These are phyloP conservation scores for Beauveria scarabaeidicola DNA, from an alignment of 2,329 filamentous ascomycete species.

Conservation along the genomic window DNA sequence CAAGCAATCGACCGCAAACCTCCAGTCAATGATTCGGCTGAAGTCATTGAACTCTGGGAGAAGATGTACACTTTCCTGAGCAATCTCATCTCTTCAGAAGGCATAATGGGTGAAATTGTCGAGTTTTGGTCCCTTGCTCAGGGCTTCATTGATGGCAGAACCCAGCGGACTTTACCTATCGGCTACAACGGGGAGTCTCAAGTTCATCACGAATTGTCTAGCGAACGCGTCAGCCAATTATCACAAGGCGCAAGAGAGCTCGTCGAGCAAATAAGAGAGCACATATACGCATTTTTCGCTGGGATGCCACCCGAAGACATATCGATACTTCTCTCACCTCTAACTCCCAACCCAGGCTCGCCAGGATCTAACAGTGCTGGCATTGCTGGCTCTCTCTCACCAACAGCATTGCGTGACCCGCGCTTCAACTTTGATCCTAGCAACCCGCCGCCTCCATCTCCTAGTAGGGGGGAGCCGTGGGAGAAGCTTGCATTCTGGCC, in stretches of 20 bases:
- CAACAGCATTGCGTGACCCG: conserved; percentile 55
- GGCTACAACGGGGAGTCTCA: conserved; percentile 77
- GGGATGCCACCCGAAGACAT: conserved; percentile 87
- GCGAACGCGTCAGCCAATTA: conserved; percentile 61
- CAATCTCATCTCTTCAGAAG: conserved; percentile 66
- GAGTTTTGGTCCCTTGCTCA: conserved; percentile 93
- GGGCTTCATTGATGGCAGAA: conserved; percentile 79
- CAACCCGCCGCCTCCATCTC: conserved; percentile 68
- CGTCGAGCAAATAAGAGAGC: conserved; percentile 73
- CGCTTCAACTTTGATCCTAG: conserved; percentile 73
- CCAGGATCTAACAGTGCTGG: conserved; percentile 27
- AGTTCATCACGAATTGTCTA: conserved; percentile 70
- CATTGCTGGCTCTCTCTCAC: conserved; percentile 33
- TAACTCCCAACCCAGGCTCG: conserved; percentile 58
- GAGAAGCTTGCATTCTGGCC: conserved; percentile 96
- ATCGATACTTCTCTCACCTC: conserved; percentile 74
- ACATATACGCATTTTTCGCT: conserved; percentile 72
- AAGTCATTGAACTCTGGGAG: conserved; percentile 89
- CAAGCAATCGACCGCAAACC: conserved; percentile 54
- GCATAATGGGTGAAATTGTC: conserved; percentile 78
- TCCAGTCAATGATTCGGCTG: conserved; percentile 63
- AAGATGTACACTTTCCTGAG: conserved; percentile 69
- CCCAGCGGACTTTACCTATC: conserved; percentile 68
- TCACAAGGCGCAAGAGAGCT: conserved; percentile 73
- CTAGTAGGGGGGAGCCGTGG: conserved; percentile 75